Conservation (phyloP, 2,329 filamentous ascomycete species). For the Microsporum ferrugineum region DNA sequence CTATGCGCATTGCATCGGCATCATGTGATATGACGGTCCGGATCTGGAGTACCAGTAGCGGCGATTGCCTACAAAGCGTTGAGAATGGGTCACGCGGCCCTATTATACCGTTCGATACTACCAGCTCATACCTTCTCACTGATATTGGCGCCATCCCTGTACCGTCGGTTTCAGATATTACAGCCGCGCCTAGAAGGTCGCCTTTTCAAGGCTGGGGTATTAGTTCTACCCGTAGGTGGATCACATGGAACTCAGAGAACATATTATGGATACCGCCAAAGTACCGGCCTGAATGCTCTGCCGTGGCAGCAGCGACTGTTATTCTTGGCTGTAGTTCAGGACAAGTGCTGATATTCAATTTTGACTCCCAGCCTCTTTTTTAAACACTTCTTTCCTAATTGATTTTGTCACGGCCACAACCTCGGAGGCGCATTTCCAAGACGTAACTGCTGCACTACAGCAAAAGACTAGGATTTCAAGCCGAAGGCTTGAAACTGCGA, state of each 20-base stretch:
- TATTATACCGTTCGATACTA: background rate
- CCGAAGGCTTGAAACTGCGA: no score
- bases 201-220: background rate
- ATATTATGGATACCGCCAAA: background rate
- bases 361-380: no score
- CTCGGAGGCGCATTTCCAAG: no score
- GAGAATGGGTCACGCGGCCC: background rate
- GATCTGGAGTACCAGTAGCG: slow-evolving; percentile 61
- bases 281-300: background rate
- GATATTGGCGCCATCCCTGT: background rate
- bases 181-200: background rate
- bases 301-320: background rate
- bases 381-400: no score
- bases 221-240: background rate
- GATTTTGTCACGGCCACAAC: no score
- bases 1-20: slow-evolving; percentile 32
- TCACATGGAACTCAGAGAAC: slow-evolving; percentile 1
- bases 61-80: background rate
- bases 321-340: background rate
- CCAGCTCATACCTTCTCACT: background rate
- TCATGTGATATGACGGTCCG: slow-evolving; percentile 89
- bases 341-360: background rate
- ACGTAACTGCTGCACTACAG: no score
- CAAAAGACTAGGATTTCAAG: no score
- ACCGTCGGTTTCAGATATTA: background rate